A percentile compares a stretch with the other conserved stretches of the same genome.
Conservation (phyloP, 2,329 filamentous ascomycete genomes). For the Ophiostoma sp. region DNA sequence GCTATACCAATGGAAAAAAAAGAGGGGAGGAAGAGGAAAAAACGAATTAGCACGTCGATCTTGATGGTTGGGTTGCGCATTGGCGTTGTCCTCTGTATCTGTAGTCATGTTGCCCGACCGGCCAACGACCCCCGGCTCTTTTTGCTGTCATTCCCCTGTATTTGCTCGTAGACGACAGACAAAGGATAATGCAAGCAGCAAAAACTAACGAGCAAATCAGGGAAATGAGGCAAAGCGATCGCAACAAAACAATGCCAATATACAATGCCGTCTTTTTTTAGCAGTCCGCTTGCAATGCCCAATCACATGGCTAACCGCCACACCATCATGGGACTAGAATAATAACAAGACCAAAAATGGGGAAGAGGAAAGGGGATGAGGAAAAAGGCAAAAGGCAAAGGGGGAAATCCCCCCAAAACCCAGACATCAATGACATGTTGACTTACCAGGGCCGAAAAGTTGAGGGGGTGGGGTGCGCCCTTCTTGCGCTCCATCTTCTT, state of each 20-base stretch:
- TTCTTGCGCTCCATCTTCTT: slow-evolving; percentile 85
- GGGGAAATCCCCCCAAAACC: neutral
- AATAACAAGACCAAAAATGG: neutral
- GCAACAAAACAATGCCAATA: slow-evolving; percentile 5
- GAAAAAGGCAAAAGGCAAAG: neutral
- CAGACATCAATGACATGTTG: slow-evolving; percentile 4
- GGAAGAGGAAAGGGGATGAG: neutral
- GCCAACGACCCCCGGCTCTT: neutral
- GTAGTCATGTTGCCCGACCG: neutral
- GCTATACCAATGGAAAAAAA: slow-evolving; percentile 34
- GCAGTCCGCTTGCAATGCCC: neutral
- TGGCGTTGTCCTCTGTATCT: neutral
- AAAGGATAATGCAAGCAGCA: neutral
- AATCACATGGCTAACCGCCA: neutral
- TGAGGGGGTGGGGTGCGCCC: slow-evolving; percentile 77
- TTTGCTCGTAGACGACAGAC: neutral
- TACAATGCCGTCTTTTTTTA: neutral
- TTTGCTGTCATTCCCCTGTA: neutral
- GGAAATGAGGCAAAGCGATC: neutral
- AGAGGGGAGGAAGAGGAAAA: neutral
- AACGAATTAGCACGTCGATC: slow-evolving; percentile 10
- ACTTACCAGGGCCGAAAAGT: slow-evolving; percentile 75
- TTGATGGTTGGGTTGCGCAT: neutral
- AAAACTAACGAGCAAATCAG: neutral
- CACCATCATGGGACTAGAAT: neutral